Base-by-base conservation (phyloP, 306 rosid species). In the Prunus padus region DNA sequence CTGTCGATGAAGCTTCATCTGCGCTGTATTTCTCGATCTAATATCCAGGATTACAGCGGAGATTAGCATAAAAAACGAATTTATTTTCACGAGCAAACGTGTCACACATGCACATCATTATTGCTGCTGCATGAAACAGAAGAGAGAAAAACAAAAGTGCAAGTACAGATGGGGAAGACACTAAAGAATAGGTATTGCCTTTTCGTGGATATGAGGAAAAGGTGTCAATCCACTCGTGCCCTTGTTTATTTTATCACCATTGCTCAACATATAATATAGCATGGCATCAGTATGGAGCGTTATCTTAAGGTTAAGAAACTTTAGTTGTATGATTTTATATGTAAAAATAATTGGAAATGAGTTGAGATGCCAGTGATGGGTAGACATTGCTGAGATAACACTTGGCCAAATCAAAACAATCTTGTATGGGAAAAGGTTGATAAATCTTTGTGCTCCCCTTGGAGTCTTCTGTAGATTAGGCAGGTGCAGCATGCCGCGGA, bases 161-260 rank as follows among this genome's bases (percentile, higher is more conserved):
- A 66, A 5, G 47, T 8, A 46, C 25, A 47, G 23, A 40, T 49
- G 25, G 44, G 49, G 5, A 37, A 37, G 45, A 49, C 59, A 50
- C 64, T 52, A 46, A 26, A 69, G 11, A 31, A 10, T 71, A 55
- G 37, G n/a, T 54, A 22, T 55, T 14, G 65, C 65, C 52, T 40
- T 69, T 71, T 71, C 76, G 16, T 71, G 40, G 76, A 40, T 54
- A 55, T 4, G 76, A 71, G 19, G 64, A 55, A 71, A 55, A 15
- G 33, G 61, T 20, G 33, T 71, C 65, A 40, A 71, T 71, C 40
- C 37, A 55, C 40, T 55, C 65, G 23, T 37, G 65, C 52, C 60
- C 60, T 12, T 4, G 75, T 26, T 55, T 71, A 54, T 71, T 55
- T 37, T 55, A 20, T 30, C 33, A 44, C 31, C 52, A 12, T 22